Base-by-base conservation (phyloP, 495 filamentous ascomycete species). In the Penicillium argentinense region DNA sequence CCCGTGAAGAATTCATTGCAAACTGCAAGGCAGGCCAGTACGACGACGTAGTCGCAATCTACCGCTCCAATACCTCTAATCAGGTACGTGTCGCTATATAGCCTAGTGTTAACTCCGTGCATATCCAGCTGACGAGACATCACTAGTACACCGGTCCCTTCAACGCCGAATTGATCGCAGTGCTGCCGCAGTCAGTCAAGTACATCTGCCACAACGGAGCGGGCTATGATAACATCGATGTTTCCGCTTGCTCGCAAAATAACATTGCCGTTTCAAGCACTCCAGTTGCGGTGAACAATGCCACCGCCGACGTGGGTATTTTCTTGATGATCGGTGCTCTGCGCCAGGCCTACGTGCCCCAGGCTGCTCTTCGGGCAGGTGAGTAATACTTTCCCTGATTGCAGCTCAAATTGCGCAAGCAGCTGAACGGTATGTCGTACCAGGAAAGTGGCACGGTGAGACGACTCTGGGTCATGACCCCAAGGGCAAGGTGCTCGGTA, bases 171-270 rank as follows among this genome's bases (percentile, higher is more conserved):
- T 53, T 89, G 43, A 59, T 88, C 36, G 62, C 74, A 4, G 60
- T 68, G 5, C 71, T 89, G 11, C 90, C 90, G 1, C 56, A 64
- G 23, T 84, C 80, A 3, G 60, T 95, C 28, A 84, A 79, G 50
- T 96, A 87, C 64, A 78, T 96, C 51, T 86, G 82, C 59, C 90
- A 96, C 62, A 91, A 89, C 57, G 91, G 89, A 25, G 88, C 88
- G 22, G 88, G 88, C 3, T 93, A 93, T 60, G 88, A 93, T 54
- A 87, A 89, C 46, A 79, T 93, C 22, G 86, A 91, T 54, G 73
- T 89, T 19, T 54, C 77, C 5, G 82, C 79, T n/a, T 90, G 86
- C 63, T 76, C 83, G 11, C 66, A 73, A 23, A 80, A 73, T 69
- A 32, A 84, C 40, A 63, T 88, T 54, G 69, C 75, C 6, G 82